Evolutionary conservation across 169 alveolate species (phyloP).

Genomic region (Plasmodium coatneyi): DNA sequence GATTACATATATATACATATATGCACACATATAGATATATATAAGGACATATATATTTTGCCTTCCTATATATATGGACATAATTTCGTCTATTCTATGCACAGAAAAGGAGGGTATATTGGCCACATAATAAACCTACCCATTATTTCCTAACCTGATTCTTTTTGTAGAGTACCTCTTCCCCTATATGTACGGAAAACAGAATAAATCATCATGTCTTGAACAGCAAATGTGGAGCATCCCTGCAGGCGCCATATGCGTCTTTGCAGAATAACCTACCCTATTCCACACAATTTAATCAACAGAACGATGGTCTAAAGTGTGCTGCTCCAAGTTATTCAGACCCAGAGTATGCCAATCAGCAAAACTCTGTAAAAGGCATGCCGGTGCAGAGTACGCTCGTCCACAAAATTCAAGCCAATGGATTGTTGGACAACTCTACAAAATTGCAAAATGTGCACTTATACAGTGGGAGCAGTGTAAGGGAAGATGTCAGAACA

Average conservation of each 20-base stretch:
- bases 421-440: not conserved
- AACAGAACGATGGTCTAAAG: too few relatives aligned
- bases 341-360: too few relatives aligned
- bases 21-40: too few relatives aligned
- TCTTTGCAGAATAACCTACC: not conserved
- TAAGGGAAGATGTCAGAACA: not conserved
- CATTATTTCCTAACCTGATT: not conserved
- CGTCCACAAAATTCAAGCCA: too few relatives aligned
- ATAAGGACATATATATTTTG: too few relatives aligned
- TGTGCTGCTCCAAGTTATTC: too few relatives aligned
- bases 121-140: too few relatives aligned
- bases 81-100: not conserved
- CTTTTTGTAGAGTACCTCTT: not conserved
- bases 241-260: not conserved
- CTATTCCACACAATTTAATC: too few relatives aligned
- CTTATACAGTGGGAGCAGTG: not conserved
- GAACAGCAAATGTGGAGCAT: not conserved
- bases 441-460: not conserved
- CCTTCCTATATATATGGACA: not conserved
- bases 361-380: too few relatives aligned
- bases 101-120: not conserved
- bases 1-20: not conserved
- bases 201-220: not conserved
- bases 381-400: too few relatives aligned
- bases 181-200: not conserved